Percentiles rank a stretch among this genome's conserved stretches.
phyloP scores from a whole-genome alignment of 805 yeast species.

The Cyberlindnera suaveolens region DNA sequence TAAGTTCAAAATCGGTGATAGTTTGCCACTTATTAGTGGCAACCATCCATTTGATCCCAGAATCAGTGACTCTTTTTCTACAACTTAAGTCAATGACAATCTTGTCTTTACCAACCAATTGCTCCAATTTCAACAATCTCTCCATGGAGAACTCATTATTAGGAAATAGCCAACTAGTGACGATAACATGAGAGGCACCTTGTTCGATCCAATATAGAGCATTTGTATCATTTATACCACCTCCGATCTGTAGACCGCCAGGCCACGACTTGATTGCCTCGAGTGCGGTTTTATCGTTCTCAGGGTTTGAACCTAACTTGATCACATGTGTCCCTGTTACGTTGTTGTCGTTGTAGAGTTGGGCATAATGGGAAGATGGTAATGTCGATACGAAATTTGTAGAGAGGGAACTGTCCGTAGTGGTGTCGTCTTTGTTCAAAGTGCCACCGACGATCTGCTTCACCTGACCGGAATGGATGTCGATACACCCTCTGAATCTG shows the following conservation, averaged over 20 bases:
- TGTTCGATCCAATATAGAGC: slow-evolving; percentile 71
- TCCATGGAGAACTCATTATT: slow-evolving; percentile 43
- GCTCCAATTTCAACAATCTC: slow-evolving; percentile 45
- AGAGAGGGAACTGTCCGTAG: slow-evolving; percentile 31
- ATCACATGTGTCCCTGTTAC: slow-evolving; percentile 87
- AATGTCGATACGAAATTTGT: slow-evolving; percentile 78
- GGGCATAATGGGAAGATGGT: slow-evolving; percentile 70
- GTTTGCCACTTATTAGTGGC: slow-evolving; percentile 98
- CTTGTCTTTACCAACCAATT: slow-evolving; percentile 53
- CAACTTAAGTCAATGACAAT: slow-evolving; percentile 92
- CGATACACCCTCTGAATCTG: slow-evolving; percentile 88
- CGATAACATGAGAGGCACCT: slow-evolving; percentile 83
- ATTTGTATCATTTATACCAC: slow-evolving; percentile 76
- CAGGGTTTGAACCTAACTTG: slow-evolving; percentile 71
- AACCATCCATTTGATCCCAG: slow-evolving; percentile 62
- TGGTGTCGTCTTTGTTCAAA: slow-evolving; percentile 46
- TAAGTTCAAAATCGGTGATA: slow-evolving; percentile 59
- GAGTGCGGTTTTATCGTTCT: slow-evolving; percentile 77
- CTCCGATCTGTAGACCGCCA: slow-evolving; percentile 74
- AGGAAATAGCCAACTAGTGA: slow-evolving; percentile 88
- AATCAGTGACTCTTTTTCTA: slow-evolving; percentile 34
- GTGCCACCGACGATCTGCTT: slow-evolving; percentile 98
- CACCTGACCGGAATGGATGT: slow-evolving; percentile 90
- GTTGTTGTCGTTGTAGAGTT: slow-evolving; percentile 51
- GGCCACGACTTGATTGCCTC: slow-evolving; percentile 78